These are phyloP conservation scores for Russula griseocarnosa DNA, from an alignment of 768 basidiomycete species.

Conservation along the genomic window DNA sequence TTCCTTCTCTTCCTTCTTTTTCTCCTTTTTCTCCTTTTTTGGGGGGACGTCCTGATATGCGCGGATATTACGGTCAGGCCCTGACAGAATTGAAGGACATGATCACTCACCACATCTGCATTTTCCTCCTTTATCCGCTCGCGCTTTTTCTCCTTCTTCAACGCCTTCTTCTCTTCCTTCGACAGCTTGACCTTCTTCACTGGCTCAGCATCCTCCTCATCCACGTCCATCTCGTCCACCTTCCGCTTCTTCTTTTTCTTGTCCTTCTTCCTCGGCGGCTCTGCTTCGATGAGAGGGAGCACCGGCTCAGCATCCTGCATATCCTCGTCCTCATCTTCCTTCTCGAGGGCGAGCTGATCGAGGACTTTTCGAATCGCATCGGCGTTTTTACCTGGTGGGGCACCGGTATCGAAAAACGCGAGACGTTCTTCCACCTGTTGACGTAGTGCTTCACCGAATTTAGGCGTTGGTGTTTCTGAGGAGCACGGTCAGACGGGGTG, in stretches of 20 bases:
- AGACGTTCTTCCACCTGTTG: constrained; percentile 95
- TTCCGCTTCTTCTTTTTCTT: constrained; percentile 56
- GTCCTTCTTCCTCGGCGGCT: constrained; percentile 39
- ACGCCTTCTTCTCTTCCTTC: constrained; percentile 83
- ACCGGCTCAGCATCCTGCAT: constrained; percentile 44
- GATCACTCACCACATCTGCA: constrained; percentile 40
- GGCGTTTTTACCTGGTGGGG: constrained; percentile 82
- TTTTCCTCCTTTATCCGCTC: constrained; percentile 49
- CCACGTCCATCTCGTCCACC: constrained; percentile 63
- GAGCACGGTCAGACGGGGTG: background rate
- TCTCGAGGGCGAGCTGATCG: constrained; percentile 68
- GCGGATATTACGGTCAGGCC: background rate
- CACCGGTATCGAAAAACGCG: constrained; percentile 89
- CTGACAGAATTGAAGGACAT: constrained; percentile 8
- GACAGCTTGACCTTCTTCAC: constrained; percentile 71
- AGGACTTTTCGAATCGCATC: constrained; percentile 90
- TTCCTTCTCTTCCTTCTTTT: constrained; percentile 39
- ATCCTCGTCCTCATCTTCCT: constrained; percentile 53
- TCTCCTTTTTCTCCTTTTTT: constrained; percentile 43
- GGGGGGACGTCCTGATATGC: constrained; percentile 33
- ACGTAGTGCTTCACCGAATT: constrained; percentile 92
- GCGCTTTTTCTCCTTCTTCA: constrained; percentile 73
- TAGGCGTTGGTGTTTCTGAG: constrained; percentile 76
- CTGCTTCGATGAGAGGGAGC: constrained; percentile 56
- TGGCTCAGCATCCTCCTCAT: constrained; percentile 54